These are phyloP conservation scores for Hymenoscyphus repandus DNA, from an alignment of 2,329 filamentous ascomycete species.

Conservation along the genomic window DNA sequence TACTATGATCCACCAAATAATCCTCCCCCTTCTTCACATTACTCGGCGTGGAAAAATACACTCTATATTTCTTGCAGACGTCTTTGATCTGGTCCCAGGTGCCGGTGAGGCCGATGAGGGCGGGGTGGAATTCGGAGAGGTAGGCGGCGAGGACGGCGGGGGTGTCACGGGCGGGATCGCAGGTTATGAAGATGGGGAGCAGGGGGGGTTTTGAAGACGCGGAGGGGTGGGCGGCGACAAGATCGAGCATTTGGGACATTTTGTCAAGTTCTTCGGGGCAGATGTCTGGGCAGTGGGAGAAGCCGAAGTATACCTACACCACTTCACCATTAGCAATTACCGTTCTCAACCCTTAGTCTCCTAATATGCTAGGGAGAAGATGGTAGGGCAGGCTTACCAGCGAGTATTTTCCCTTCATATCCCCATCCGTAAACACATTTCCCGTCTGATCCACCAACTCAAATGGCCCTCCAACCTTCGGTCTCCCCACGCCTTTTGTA, in stretches of 20 bases:
- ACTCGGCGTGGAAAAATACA: conserved; percentile 92
- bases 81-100: conserved; percentile 91
- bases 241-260: conserved; percentile 93
- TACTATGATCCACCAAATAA: conserved; percentile 97
- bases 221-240: conserved; percentile 39
- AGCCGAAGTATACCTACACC: conserved; percentile 87
- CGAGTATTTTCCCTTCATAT: conserved; percentile 82
- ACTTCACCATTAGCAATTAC: neutral
- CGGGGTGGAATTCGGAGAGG: conserved; percentile 82
- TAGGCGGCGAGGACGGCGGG: conserved; percentile 81
- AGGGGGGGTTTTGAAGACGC: conserved; percentile 50
- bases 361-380: neutral
- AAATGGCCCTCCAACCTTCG: conserved; percentile 89
- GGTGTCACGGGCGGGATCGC: conserved; percentile 87
- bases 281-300: conserved; percentile 97
- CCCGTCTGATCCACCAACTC: conserved; percentile 77
- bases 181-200: conserved; percentile 83
- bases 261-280: conserved; percentile 99
- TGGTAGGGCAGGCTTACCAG: conserved; percentile 50
- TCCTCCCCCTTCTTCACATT: conserved; percentile 90
- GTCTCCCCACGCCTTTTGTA: conserved; percentile 85
- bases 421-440: conserved; percentile 67
- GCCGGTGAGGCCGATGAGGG: conserved; percentile 83
- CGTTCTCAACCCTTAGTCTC: neutral
- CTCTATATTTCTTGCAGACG: conserved; percentile 90